Conservation (phyloP, 345 rosid genomes). For the Noccaea caerulescens region DNA sequence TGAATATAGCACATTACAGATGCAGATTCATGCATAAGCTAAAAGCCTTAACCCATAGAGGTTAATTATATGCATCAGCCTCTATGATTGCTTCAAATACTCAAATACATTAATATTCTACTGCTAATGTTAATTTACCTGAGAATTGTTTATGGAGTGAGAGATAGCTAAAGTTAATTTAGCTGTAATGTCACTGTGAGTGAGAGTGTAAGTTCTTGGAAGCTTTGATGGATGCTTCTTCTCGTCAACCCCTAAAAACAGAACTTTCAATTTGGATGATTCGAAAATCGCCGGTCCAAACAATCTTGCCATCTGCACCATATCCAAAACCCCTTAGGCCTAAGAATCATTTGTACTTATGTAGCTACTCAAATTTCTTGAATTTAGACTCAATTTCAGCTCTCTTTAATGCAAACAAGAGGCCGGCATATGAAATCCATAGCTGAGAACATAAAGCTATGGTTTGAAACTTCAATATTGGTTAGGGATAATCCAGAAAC, state of each 20-base stretch:
- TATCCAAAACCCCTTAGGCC: neutral
- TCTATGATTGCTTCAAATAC: neutral
- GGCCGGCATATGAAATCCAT: neutral
- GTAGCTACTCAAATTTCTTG: neutral
- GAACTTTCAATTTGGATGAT: conserved; percentile 87
- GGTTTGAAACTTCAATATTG: neutral
- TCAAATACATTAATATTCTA: too few relatives aligned
- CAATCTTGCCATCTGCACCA: conserved; percentile 75
- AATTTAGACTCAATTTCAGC: neutral
- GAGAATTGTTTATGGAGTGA: conserved; percentile 87
- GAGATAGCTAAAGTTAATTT: conserved; percentile 88
- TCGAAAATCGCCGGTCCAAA: conserved; percentile 96
- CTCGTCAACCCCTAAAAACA: conserved; percentile 89
- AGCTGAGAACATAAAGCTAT: neutral
- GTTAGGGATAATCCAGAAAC: neutral
- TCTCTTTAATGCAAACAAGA: neutral
- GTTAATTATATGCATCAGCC: neutral
- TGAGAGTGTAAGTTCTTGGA: conserved; percentile 90
- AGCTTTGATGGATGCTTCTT: conserved; percentile 88
- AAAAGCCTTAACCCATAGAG: neutral
- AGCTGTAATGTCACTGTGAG: conserved; percentile 89
- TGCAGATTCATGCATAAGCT: neutral
- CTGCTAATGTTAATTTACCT: conserved; percentile 50
- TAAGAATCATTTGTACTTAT: neutral
- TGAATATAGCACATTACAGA: neutral